Percentiles rank a stretch among this genome's conserved stretches.
Conservation (phyloP, 805 yeast species). For the Wickerhamiella sorbophila region DNA sequence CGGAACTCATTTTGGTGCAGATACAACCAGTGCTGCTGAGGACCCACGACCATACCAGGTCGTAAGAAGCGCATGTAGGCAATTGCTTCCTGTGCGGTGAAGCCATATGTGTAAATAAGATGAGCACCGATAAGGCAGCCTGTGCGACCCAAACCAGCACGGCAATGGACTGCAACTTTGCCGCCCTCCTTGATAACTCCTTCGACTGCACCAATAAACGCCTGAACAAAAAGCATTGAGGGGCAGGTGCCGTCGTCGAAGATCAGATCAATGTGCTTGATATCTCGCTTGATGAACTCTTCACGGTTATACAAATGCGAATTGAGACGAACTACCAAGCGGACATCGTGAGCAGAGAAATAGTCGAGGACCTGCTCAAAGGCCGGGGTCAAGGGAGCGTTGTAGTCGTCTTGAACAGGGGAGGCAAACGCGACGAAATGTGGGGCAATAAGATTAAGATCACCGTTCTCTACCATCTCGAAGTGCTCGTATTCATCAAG, state of each 20-base stretch:
- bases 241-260: slow-evolving; percentile 99
- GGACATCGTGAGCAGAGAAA: slow-evolving; percentile 59
- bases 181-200: slow-evolving; percentile 76
- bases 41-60: slow-evolving; percentile 99
- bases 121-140: slow-evolving; percentile 98
- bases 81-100: slow-evolving; percentile 93
- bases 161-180: slow-evolving; percentile 96
- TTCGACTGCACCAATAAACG: slow-evolving; percentile 90
- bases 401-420: slow-evolving; percentile 40
- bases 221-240: slow-evolving; percentile 79
- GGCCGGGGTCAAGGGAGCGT: slow-evolving; percentile 18
- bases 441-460: slow-evolving; percentile 78
- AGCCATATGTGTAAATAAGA: slow-evolving; percentile 87
- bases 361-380: slow-evolving; percentile 55
- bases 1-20: slow-evolving; percentile 91
- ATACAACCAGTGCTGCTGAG: slow-evolving; percentile 97
- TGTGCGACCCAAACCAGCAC: slow-evolving; percentile 95
- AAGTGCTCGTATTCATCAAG: slow-evolving; percentile 88
- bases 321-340: slow-evolving; percentile 80
- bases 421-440: slow-evolving; percentile 97
- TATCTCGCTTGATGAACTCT: slow-evolving; percentile 71
- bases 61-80: slow-evolving; percentile 92
- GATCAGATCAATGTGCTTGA: slow-evolving; percentile 86
- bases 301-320: slow-evolving; percentile 77
- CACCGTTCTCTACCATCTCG: slow-evolving; percentile 95